Base-by-base conservation (phyloP, 495 filamentous ascomycete species). In the Penicillium crystallinum region DNA sequence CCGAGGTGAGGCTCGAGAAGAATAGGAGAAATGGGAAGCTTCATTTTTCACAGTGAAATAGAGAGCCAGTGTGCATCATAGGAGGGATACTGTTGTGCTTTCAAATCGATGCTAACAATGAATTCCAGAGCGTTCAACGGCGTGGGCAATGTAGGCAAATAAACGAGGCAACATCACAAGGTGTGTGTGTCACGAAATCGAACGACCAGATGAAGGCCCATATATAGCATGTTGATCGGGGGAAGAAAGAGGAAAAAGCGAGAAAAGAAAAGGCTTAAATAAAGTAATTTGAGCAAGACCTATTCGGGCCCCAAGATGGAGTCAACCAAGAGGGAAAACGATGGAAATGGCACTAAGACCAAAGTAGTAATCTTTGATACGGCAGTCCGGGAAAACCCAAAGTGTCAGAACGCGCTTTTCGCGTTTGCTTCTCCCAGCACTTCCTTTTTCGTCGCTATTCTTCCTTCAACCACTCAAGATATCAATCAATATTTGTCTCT, bases 321-420 rank as follows among this genome's bases (percentile, higher is more conserved):
- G 35, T 33, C 2, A 9, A 31, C 8, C 29, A 8, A 31, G 29
- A 31, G 11, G 29, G 2, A 31, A 9, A 39, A 34, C 12, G 29
- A 42, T 12, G 19, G 35, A n/a, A 42, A 9, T 10, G 19, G n/a
- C 55, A 40, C 63, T 66, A 61, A 25, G 6, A 53, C 55, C 1
- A 29, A 58, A 57, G 18, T 49, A 61, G 63, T 23, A 59, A 64
- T 59, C 49, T 61, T 52, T 49, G 49, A 33, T 54, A 59, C 62
- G 59, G 62, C 33, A 41, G 15, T 12, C 56, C 34, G 37, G 19
- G 52, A 37, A 14, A 35, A 31, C 54, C 53, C n/a, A 45, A 33
- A 44, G 12, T 29, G 51, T 44, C 43, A 51, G 57, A 66, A 66
- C 60, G 63, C 63, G 63, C 56, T 66, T 66, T 66, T 64, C 63